These are phyloP conservation scores for Aspergillus clavatus DNA, from an alignment of 2,329 filamentous ascomycete genomes.

Conservation along the genomic window DNA sequence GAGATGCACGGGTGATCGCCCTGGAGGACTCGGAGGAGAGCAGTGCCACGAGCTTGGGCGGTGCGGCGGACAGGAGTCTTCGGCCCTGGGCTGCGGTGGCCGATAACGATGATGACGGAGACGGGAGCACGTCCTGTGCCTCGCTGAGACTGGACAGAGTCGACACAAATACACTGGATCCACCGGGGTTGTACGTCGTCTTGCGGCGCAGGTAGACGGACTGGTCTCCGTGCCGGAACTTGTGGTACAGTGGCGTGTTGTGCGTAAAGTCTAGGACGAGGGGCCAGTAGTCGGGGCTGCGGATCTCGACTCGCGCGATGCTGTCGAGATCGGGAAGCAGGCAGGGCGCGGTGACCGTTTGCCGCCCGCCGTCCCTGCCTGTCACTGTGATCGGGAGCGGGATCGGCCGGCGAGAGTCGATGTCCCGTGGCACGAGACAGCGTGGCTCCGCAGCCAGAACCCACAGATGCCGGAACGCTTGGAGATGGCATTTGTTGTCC, in stretches of 20 bases:
- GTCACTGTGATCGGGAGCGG: slow-evolving; percentile 65
- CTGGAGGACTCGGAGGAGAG: slow-evolving; percentile 16
- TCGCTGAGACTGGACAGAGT: slow-evolving; percentile 71
- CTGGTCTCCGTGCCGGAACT: slow-evolving; percentile 62
- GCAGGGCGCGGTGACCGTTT: slow-evolving; percentile 49
- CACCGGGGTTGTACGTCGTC: slow-evolving; percentile 57
- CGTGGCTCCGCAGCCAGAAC: slow-evolving; percentile 85
- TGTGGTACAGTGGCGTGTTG: slow-evolving; percentile 56
- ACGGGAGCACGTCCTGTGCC: slow-evolving; percentile 42
- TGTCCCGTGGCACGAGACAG: slow-evolving; percentile 81
- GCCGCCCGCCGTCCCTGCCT: slow-evolving; percentile 43
- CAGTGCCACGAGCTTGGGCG: slow-evolving; percentile 21
- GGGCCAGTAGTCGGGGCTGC: slow-evolving; percentile 68
- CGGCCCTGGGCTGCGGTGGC: slow-evolving; percentile 21
- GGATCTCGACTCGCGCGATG: slow-evolving; percentile 35
- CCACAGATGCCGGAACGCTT: slow-evolving; percentile 97
- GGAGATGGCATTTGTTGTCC: slow-evolving; percentile 90
- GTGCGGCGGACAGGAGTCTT: slow-evolving; percentile 20
- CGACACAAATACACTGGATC: slow-evolving; percentile 63
- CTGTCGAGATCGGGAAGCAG: slow-evolving; percentile 47
- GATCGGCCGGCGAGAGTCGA: slow-evolving; percentile 75
- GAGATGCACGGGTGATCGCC: slow-evolving; percentile 25
- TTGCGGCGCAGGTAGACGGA: slow-evolving; percentile 70
- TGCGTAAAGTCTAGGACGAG: slow-evolving; percentile 68
- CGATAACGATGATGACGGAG: slow-evolving; percentile 19